These are phyloP conservation scores for Trichosporon coremiiforme DNA, from an alignment of 1,284 basidiomycete genomes.

Conservation along the genomic window DNA sequence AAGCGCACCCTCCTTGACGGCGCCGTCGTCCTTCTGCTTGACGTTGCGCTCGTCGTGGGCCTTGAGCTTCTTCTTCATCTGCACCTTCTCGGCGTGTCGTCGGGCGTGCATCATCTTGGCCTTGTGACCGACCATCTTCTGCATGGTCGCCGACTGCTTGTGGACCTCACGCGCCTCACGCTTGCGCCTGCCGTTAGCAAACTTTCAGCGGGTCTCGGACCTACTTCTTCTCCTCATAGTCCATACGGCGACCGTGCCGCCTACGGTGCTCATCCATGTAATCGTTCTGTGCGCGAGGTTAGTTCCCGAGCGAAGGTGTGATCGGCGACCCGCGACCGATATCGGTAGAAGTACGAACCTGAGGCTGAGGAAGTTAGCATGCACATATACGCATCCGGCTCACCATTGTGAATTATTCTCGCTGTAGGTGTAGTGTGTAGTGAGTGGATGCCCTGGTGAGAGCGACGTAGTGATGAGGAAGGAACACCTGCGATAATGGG, in stretches of 20 bases:
- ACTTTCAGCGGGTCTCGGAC: slow-evolving; percentile 19
- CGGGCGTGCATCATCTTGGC: slow-evolving; percentile 96
- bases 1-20: slow-evolving; percentile 82
- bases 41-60: slow-evolving; percentile 98
- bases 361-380: slow-evolving; percentile 44
- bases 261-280: slow-evolving; percentile 58
- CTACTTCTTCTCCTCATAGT: slow-evolving; percentile 56
- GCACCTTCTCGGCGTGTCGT: slow-evolving; percentile 95
- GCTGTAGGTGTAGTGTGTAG: slow-evolving; percentile 14
- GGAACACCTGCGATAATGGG: slow-evolving; percentile 10
- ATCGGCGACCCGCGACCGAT: not conserved
- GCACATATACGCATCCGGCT: not conserved
- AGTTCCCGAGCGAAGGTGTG: slow-evolving; percentile 17
- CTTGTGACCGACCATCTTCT: slow-evolving; percentile 95
- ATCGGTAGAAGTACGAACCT: slow-evolving; percentile 37
- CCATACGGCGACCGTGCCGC: slow-evolving; percentile 56
- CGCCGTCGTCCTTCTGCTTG: slow-evolving; percentile 83
- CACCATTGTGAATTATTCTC: slow-evolving; percentile 36
- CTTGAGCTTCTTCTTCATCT: slow-evolving; percentile 98
- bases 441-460: slow-evolving; percentile 15
- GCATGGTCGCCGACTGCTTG: slow-evolving; percentile 79
- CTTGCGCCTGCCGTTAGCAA: slow-evolving; percentile 72
- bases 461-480: slow-evolving; percentile 11
- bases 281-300: slow-evolving; percentile 49
- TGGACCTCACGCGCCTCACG: slow-evolving; percentile 88